Evolutionary conservation across 768 basidiomycete genomes (phyloP).

Genomic region (Boletus subparvulus): DNA sequence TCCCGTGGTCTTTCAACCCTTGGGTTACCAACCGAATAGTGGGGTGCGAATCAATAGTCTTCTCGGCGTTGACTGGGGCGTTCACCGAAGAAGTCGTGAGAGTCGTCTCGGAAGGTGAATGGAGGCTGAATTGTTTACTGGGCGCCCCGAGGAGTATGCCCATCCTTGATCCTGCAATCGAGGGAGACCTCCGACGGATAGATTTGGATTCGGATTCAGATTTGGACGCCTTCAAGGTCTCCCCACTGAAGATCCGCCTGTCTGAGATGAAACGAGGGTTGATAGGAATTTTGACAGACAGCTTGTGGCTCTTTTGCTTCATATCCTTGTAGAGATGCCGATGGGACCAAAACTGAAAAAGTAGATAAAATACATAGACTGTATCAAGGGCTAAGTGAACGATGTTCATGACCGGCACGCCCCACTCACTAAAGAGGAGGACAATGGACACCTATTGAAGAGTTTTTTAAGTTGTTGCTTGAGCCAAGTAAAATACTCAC

Average conservation of each 20-base stretch:
- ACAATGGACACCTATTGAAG: constrained; percentile 47
- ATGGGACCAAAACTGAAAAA: constrained; percentile 60
- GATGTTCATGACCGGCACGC: background rate
- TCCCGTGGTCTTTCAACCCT: background rate
- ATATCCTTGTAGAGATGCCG: constrained; percentile 49
- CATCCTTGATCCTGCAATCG: constrained; percentile 10
- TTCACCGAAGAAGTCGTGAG: constrained; percentile 14
- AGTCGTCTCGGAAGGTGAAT: constrained; percentile 31
- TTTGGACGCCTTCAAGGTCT: constrained; percentile 13
- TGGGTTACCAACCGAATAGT: constrained; percentile 29
- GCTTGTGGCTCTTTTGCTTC: constrained; percentile 44
- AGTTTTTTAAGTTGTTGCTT: background rate
- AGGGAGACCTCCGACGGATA: constrained; percentile 16
- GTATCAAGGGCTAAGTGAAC: constrained; percentile 1
- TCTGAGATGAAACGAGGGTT: constrained; percentile 28
- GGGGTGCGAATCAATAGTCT: constrained; percentile 8
- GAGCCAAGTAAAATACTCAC: constrained; percentile 32
- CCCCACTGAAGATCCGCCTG: constrained; percentile 28
- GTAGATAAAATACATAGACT: constrained; percentile 53
- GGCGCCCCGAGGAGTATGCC: constrained; percentile 6
- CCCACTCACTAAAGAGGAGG: constrained; percentile 48
- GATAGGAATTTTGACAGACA: constrained; percentile 35
- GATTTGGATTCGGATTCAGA: constrained; percentile 26
- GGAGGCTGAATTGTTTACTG: constrained; percentile 10
- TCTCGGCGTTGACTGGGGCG: constrained; percentile 4